Base-by-base conservation (phyloP, 352 stramenopile genomes). In the Phytophthora crassamura region DNA sequence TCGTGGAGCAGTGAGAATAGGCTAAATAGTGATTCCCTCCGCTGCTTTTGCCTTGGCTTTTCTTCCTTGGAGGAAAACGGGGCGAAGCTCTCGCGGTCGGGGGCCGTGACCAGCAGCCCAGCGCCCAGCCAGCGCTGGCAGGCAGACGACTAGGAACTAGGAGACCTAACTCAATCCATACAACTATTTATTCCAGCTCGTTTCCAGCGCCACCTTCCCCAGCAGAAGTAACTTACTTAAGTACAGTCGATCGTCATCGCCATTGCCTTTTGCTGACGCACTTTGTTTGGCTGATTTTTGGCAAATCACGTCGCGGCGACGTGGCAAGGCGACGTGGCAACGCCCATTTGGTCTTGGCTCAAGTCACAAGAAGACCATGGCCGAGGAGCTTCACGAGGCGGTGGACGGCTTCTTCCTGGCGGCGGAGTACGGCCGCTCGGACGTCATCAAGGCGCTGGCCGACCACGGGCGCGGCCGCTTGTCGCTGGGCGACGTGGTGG, bases 371-470 rank as follows among this genome's bases (percentile, higher is more conserved):
- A n/a, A 33, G 33, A 61, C 33, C 14, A 74, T 69, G 62, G 30
- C 67, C 16, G 61, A 80, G 40, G 73, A 80, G 74, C 70, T 91
- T 34, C 78, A 85, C 35, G 87, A 93, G 65, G 87, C 84, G 12
- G 53, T 81, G 55, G 85, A 93, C 46, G 84, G 84, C 57, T 90
- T 95, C 78, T 94, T 95, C 74, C 59, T 91, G 25, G 88, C 88
- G 22, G 88, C 88, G 0, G 82, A 93, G 50, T 86, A 93, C 70
- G 88, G 86, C 22, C 84, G 86, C 43, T 88, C 86, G 10, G 88
- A 96, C 59, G 88, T 96, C 16, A 88, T 96, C 63, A 93, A 92
- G 57, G 86, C 88, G 36, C 82, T 96, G 38, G 77, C 76, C 6
- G 88, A 94, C 48, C 80, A 94, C 58, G 76, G 72, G 9, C 70